phyloP scores from a whole-genome alignment of 495 filamentous ascomycete genomes.

The Rostrohypoxylon terebratum region DNA sequence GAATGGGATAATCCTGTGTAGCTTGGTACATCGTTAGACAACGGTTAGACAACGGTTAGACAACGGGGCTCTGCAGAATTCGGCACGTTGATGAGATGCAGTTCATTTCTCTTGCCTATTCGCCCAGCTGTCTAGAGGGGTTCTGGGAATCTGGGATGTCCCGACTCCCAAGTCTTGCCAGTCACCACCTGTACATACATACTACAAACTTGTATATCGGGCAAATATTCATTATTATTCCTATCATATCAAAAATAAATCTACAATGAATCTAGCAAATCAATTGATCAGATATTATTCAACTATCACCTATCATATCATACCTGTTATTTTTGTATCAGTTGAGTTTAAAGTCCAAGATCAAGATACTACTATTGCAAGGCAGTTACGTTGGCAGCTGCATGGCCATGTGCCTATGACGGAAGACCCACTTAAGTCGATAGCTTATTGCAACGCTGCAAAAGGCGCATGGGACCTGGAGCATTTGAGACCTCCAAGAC shows the following conservation, averaged over 20 bases:
- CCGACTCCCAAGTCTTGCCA: too few relatives aligned
- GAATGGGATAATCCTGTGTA: constrained; percentile 50
- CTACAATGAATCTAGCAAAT: background rate
- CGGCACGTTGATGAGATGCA: background rate
- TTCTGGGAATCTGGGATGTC: too few relatives aligned
- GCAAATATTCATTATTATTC: background rate
- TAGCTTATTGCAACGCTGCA: constrained; percentile 37
- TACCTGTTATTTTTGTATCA: background rate
- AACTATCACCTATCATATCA: background rate
- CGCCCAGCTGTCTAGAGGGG: background rate
- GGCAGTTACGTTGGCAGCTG: constrained; percentile 5
- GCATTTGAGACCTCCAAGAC: constrained; percentile 18
- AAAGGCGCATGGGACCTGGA: constrained; percentile 36
- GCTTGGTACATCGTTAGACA: background rate
- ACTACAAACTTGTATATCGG: background rate
- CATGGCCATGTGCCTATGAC: constrained; percentile 45
- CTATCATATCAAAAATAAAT: background rate
- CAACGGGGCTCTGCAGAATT: background rate
- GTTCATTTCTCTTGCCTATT: background rate
- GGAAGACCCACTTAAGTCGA: constrained; percentile 35
- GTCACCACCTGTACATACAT: too few relatives aligned
- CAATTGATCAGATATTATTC: background rate
- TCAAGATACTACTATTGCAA: background rate
- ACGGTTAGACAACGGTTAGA: background rate
- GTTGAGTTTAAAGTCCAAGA: background rate